These are phyloP conservation scores for Blastocystis hominis DNA, from an alignment of 352 stramenopile genomes.

Conservation along the genomic window DNA sequence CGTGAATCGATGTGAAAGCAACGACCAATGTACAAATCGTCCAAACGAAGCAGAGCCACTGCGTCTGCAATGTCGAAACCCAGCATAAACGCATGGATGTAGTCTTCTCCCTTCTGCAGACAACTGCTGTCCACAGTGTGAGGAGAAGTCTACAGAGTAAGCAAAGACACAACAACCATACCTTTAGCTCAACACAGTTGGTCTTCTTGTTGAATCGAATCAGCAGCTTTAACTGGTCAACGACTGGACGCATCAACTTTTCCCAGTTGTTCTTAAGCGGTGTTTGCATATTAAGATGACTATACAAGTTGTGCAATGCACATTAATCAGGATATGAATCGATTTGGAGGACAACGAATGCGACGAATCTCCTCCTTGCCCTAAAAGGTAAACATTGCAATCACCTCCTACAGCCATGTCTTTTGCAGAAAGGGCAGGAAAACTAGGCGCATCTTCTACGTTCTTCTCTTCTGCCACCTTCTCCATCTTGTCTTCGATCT, in stretches of 20 bases:
- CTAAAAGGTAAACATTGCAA: background rate
- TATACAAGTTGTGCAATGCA: background rate
- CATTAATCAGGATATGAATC: constrained; percentile 50
- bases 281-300: constrained; percentile 71
- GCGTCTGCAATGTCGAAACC: constrained; percentile 94
- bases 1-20: background rate
- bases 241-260: constrained; percentile 92
- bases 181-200: constrained; percentile 90
- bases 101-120: constrained; percentile 82
- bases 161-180: background rate
- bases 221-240: constrained; percentile 92
- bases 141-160: constrained; percentile 71
- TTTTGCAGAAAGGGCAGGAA: constrained; percentile 23
- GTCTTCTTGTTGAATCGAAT: constrained; percentile 98
- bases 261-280: constrained; percentile 96
- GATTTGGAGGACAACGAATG: constrained; percentile 55
- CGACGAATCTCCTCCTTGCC: constrained; percentile 33
- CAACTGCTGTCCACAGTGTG: constrained; percentile 82
- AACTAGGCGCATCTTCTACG: background rate
- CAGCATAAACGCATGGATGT: constrained; percentile 96
- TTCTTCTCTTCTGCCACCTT: background rate
- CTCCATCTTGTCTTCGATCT: background rate
- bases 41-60: constrained; percentile 90
- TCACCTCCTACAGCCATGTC: constrained; percentile 25
- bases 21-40: constrained; percentile 83